Evolutionary conservation across 1,284 basidiomycete species (phyloP).

Genomic region (Ustilago sp.): DNA sequence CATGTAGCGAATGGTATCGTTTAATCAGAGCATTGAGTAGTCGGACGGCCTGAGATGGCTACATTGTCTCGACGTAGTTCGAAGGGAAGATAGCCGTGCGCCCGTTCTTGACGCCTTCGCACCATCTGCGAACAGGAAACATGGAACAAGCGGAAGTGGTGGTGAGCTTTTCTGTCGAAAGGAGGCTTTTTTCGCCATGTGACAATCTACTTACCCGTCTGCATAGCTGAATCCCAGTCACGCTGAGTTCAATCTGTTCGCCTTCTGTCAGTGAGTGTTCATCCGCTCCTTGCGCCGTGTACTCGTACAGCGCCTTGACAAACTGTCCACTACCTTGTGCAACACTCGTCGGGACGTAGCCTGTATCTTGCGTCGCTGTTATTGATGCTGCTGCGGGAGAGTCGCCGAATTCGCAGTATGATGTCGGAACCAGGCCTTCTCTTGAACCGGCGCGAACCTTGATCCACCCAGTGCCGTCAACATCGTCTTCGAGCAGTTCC

Average conservation of each 20-base stretch:
- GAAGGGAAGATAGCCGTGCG: constrained; percentile 48
- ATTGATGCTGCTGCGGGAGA: background rate
- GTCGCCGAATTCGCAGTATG: constrained; percentile 42
- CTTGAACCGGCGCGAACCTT: constrained; percentile 32
- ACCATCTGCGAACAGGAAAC: constrained; percentile 23
- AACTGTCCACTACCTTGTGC: constrained; percentile 35
- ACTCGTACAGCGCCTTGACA: constrained; percentile 55
- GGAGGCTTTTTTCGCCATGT: background rate
- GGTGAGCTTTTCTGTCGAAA: background rate
- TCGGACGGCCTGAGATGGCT: background rate
- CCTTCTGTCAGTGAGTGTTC: constrained; percentile 39
- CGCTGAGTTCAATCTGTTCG: constrained; percentile 45
- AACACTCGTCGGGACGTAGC: background rate
- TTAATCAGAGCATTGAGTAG: background rate
- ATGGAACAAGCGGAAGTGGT: background rate
- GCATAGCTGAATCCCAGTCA: constrained; percentile 44
- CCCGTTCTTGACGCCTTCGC: constrained; percentile 46
- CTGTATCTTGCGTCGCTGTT: constrained; percentile 7
- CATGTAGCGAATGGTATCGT: background rate
- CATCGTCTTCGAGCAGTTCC: constrained; percentile 52
- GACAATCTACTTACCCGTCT: constrained; percentile 38
- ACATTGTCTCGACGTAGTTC: constrained; percentile 43
- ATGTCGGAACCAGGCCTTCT: constrained; percentile 54
- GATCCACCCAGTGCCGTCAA: constrained; percentile 54
- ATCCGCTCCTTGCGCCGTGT: constrained; percentile 47